Evolutionary conservation across 2,329 filamentous ascomycete genomes (phyloP).

Genomic region (Hymenotorrendiella dingleyae): DNA sequence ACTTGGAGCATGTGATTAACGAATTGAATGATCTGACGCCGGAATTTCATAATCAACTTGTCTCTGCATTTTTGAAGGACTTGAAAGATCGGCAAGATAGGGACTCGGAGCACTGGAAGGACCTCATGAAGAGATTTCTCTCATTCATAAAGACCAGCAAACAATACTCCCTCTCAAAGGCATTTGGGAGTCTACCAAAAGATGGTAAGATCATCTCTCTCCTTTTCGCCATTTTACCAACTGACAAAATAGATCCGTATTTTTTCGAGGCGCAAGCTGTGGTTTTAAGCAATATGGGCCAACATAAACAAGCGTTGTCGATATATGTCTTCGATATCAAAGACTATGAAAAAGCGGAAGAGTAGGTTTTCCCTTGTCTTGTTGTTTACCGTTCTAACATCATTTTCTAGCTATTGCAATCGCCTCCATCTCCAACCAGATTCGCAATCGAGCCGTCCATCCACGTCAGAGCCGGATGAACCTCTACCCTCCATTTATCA

Average conservation of each 20-base stretch:
- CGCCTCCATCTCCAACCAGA: conserved; percentile 62
- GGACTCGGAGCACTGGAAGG: conserved; percentile 45
- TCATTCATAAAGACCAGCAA: conserved; percentile 68
- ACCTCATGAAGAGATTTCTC: conserved; percentile 61
- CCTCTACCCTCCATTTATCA: conserved; percentile 79
- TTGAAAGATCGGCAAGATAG: conserved; percentile 33
- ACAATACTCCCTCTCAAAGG: conserved; percentile 74
- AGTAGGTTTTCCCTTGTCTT: conserved; percentile 48
- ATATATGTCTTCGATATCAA: conserved; percentile 95
- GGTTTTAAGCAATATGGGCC: conserved; percentile 88
- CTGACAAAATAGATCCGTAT: conserved; percentile 54
- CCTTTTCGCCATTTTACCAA: conserved; percentile 2
- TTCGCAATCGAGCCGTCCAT: conserved; percentile 32
- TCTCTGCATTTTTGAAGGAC: conserved; percentile 61
- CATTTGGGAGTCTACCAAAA: conserved; percentile 70
- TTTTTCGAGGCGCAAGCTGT: conserved; percentile 90
- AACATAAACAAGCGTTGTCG: conserved; percentile 91
- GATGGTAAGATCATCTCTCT: conserved; percentile 53
- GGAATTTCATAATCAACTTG: conserved; percentile 79
- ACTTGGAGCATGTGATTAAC: conserved; percentile 84
- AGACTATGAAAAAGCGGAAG: conserved; percentile 85
- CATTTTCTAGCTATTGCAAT: conserved; percentile 71
- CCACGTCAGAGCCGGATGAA: conserved; percentile 42
- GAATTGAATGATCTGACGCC: conserved; percentile 81
- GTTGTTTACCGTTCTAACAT: conserved; percentile 2